phyloP scores from a whole-genome alignment of 2,329 filamentous ascomycete species.

The Aspergillus unguis region DNA sequence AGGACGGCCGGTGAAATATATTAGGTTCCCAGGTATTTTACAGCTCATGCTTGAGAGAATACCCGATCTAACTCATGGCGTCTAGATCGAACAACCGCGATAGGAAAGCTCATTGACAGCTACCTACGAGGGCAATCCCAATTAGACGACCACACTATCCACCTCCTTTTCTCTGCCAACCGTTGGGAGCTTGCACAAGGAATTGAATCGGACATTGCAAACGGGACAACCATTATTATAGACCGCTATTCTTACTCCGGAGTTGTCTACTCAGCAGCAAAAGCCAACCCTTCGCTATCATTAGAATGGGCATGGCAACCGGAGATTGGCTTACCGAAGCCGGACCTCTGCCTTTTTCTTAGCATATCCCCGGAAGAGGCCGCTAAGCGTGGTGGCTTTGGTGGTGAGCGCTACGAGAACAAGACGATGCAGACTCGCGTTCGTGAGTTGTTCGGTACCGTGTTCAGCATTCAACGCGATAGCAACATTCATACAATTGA shows the following conservation, averaged over 20 bases:
- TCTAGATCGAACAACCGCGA: constrained; percentile 74
- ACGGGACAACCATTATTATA: constrained; percentile 73
- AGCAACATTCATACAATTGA: constrained; percentile 55
- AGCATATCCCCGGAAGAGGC: constrained; percentile 74
- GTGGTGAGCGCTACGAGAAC: constrained; percentile 84
- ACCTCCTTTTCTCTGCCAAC: constrained; percentile 86
- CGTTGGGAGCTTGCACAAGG: constrained; percentile 67
- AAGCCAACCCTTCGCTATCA: constrained; percentile 66
- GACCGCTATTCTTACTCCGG: constrained; percentile 96
- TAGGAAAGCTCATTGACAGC: constrained; percentile 79
- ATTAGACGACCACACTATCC: constrained; percentile 84
- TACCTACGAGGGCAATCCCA: constrained; percentile 72
- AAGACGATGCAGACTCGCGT: constrained; percentile 78
- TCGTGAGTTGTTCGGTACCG: constrained; percentile 64
- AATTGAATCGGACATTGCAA: constrained; percentile 50
- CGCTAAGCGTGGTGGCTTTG: constrained; percentile 76
- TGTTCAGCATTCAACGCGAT: constrained; percentile 48
- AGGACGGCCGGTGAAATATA: constrained; percentile 54
- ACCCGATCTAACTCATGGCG: not conserved
- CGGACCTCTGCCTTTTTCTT: constrained; percentile 84
- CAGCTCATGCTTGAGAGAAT: no score
- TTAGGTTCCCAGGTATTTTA: constrained; percentile 63
- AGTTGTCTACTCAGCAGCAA: constrained; percentile 88
- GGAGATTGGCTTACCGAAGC: constrained; percentile 80
- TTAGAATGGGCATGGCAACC: constrained; percentile 79